These are phyloP conservation scores for Aspergillus amoenus DNA, from an alignment of 2,329 filamentous ascomycete genomes.

Conservation along the genomic window DNA sequence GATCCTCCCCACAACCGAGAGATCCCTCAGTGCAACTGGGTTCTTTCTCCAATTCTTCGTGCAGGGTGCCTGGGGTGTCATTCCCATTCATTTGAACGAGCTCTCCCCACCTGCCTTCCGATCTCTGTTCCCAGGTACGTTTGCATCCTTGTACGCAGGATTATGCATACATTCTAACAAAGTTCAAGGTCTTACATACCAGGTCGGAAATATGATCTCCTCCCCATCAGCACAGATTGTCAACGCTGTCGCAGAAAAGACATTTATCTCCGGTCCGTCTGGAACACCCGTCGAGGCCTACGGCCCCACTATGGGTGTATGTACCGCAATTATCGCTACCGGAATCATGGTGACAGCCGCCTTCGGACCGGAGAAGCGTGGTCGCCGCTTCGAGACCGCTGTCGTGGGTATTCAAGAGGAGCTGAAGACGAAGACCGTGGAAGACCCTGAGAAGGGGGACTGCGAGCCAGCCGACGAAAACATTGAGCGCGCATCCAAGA, in stretches of 20 bases:
- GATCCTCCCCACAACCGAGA: conserved; percentile 54
- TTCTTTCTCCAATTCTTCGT: conserved; percentile 63
- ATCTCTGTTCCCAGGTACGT: conserved; percentile 61
- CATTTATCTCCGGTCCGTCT: conserved; percentile 53
- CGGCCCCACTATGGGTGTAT: conserved; percentile 72
- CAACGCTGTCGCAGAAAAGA: conserved; percentile 68
- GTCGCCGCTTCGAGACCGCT: conserved; percentile 66
- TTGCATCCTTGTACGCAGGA: background rate
- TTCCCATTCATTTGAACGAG: conserved; percentile 75
- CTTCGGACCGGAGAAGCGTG: conserved; percentile 72
- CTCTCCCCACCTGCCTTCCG: conserved; percentile 70
- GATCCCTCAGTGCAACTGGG: conserved; percentile 28
- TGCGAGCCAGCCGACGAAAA: conserved; percentile 24
- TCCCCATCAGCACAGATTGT: conserved; percentile 72
- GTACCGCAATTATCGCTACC: conserved; percentile 71
- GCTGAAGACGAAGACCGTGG: conserved; percentile 21
- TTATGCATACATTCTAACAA: conserved; percentile 3
- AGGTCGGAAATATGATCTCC: conserved; percentile 67
- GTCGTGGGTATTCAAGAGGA: conserved; percentile 41
- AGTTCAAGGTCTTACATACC: conserved; percentile 58
- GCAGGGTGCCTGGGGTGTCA: conserved; percentile 69
- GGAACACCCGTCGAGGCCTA: conserved; percentile 67
- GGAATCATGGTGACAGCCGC: conserved; percentile 69
- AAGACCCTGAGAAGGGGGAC: conserved; percentile 22
- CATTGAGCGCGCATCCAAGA: conserved; percentile 15